These are phyloP conservation scores for Gynandropsis gynandra DNA, from an alignment of 345 rosid genomes.

Conservation along the genomic window DNA sequence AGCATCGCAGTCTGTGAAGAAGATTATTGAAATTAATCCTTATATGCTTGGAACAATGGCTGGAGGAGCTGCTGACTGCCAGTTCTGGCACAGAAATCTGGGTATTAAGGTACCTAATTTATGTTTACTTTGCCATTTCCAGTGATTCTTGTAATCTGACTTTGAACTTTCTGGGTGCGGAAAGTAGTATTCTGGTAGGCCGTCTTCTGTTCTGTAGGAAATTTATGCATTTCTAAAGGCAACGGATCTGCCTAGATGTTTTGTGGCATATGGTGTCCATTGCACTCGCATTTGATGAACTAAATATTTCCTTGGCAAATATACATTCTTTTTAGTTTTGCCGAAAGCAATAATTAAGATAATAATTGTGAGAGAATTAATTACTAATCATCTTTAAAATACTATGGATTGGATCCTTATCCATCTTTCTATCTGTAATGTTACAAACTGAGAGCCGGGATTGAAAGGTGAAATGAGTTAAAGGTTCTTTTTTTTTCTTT, in stretches of 20 bases:
- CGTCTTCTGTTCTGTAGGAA: constrained; percentile 1
- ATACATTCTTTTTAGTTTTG: background rate
- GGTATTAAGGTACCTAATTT: constrained; percentile 58
- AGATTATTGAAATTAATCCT: constrained; percentile 84
- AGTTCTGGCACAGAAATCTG: constrained; percentile 83
- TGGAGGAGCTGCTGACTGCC: constrained; percentile 93
- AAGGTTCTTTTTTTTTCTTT: background rate
- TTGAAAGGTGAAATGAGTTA: constrained; percentile 5
- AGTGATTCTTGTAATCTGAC: background rate
- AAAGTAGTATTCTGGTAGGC: background rate
- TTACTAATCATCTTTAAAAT: background rate
- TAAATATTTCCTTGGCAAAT: background rate
- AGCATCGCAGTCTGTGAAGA: constrained; percentile 84
- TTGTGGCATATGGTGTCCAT: constrained; percentile 7
- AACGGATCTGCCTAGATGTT: background rate
- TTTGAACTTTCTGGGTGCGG: background rate
- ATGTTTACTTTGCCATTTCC: background rate
- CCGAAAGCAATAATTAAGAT: background rate
- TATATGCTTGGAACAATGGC: constrained; percentile 94
- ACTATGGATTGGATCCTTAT: too few species aligned
- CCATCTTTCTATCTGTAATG: background rate
- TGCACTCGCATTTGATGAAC: background rate
- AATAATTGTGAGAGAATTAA: background rate
- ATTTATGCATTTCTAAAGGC: background rate
- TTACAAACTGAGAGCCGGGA: background rate